Percentiles rank a stretch among this genome's conserved stretches.
Conservation (phyloP, 371 early-diverging fungal genomes). For the Cokeromyces recurvatus region DNA sequence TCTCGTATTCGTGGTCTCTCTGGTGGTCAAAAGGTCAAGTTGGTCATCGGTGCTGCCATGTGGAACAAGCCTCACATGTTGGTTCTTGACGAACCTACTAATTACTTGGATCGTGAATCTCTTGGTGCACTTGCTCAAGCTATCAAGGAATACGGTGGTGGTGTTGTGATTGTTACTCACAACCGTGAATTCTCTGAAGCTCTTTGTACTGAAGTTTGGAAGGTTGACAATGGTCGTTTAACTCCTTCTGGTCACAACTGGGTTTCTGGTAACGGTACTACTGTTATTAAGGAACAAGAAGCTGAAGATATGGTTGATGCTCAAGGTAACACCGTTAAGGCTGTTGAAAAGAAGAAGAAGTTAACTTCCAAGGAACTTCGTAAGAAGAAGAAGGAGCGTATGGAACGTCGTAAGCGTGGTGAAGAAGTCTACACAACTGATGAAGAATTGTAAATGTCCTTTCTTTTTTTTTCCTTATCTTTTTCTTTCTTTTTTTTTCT, state of each 20-base stretch:
- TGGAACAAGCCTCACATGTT: conserved; percentile 86
- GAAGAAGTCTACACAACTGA: conserved; percentile 50
- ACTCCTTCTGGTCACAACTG: conserved; percentile 51
- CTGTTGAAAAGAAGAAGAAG: conserved; percentile 45
- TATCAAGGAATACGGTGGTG: conserved; percentile 67
- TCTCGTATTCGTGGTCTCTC: conserved; percentile 82
- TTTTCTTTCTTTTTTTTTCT: background rate
- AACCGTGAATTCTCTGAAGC: conserved; percentile 70
- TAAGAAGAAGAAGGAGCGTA: conserved; percentile 57
- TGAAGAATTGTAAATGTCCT: conserved; percentile 42
- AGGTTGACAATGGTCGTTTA: conserved; percentile 67
- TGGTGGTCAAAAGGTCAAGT: conserved; percentile 91
- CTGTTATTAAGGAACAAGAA: conserved; percentile 33
- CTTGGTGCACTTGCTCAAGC: conserved; percentile 69
- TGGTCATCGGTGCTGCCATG: conserved; percentile 82
- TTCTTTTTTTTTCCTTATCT: no score
- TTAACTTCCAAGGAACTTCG: conserved; percentile 46
- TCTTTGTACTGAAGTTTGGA: conserved; percentile 70
- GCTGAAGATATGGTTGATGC: conserved; percentile 44
- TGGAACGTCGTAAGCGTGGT: conserved; percentile 55
- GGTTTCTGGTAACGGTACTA: conserved; percentile 45
- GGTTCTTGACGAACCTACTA: conserved; percentile 89
- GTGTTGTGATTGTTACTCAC: conserved; percentile 76
- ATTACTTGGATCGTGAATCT: conserved; percentile 76
- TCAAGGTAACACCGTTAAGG: conserved; percentile 49